These are phyloP conservation scores for Gigaspora rosea DNA, from an alignment of 192 early-diverging fungal genomes.

Conservation along the genomic window DNA sequence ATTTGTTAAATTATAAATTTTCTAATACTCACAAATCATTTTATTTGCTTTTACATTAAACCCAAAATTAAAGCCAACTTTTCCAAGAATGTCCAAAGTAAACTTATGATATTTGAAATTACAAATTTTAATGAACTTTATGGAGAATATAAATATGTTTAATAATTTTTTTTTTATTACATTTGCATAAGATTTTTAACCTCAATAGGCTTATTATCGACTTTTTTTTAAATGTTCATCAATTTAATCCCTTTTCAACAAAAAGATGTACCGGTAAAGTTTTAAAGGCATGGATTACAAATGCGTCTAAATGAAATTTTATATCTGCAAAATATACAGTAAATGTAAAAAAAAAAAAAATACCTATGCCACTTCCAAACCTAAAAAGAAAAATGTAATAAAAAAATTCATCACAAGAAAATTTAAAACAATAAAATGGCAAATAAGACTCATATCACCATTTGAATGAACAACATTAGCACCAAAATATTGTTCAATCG, in stretches of 20 bases:
- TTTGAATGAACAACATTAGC: neutral
- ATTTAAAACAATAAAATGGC: neutral
- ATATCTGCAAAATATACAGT: too few species aligned
- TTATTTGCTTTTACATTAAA: too few species aligned
- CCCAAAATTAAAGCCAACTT: too few species aligned
- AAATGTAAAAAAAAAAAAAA: neutral
- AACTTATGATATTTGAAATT: neutral
- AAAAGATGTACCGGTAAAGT: neutral
- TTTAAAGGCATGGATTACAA: neutral
- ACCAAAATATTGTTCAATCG: neutral
- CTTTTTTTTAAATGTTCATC: neutral
- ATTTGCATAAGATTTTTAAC: neutral
- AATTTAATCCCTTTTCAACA: neutral
- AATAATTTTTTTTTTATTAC: neutral
- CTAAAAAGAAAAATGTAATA: neutral
- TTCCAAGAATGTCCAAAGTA: too few species aligned
- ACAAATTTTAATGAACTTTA: neutral
- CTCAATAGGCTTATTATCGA: conserved; percentile 2
- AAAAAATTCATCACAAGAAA: neutral
- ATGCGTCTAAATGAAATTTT: neutral
- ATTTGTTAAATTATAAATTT: too few species aligned
- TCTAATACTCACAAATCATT: too few species aligned
- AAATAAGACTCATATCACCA: neutral
- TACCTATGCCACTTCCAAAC: neutral
- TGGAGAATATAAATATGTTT: neutral